phyloP scores from a whole-genome alignment of 2,329 filamentous ascomycete genomes.

The Phialocephala sp. region DNA sequence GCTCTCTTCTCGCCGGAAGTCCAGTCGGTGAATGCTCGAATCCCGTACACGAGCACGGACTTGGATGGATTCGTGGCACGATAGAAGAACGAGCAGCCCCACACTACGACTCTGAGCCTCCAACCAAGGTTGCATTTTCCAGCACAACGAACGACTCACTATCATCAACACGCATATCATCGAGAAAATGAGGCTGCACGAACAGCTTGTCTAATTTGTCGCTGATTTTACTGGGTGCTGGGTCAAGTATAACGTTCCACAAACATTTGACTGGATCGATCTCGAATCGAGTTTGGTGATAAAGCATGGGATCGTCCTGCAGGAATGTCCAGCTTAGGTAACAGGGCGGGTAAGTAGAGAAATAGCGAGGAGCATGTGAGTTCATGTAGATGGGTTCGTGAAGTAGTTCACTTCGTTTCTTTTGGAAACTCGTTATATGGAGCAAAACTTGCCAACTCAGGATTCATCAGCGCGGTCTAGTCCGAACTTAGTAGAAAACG shows the following conservation, averaged over 20 bases:
- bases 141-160: background rate
- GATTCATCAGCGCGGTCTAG: background rate
- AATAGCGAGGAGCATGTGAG: background rate
- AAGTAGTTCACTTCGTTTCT: background rate
- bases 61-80: background rate
- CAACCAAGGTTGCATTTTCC: background rate
- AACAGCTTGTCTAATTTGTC: background rate
- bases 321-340: background rate
- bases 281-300: background rate
- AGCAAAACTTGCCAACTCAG: background rate
- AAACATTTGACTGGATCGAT: background rate
- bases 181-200: background rate
- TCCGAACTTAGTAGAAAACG: background rate
- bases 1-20: background rate
- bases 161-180: background rate
- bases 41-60: background rate
- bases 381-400: background rate
- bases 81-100: background rate
- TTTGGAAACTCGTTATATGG: background rate
- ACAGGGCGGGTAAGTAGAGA: background rate
- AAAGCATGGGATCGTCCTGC: background rate
- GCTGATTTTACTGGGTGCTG: background rate
- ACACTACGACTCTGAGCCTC: background rate
- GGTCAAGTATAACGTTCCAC: background rate
- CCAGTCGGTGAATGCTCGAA: background rate